A percentile compares a stretch with the other conserved stretches of the same genome.
phyloP scores from a whole-genome alignment of 352 stramenopile species.

The Globisporangium spiculum region DNA sequence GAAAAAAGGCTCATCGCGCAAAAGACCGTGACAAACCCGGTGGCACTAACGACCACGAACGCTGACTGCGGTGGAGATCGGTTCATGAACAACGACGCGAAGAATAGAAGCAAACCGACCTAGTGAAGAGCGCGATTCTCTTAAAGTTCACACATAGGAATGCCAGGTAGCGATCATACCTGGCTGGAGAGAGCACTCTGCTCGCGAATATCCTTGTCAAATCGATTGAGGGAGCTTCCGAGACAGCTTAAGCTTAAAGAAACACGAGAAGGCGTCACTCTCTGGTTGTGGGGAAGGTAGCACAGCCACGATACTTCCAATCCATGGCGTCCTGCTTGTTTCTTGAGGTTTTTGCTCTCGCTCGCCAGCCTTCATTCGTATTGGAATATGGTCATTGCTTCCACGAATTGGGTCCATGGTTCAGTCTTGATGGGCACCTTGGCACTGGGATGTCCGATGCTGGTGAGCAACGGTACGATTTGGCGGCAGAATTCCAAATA shows the following conservation, averaged over 20 bases:
- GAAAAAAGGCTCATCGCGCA: not conserved
- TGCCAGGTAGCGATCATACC: not conserved
- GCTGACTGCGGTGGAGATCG: not conserved
- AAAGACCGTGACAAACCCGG: not conserved
- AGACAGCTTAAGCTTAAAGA: not conserved
- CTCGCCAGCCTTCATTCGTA: not conserved
- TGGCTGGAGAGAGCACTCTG: not conserved
- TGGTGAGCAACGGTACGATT: not conserved
- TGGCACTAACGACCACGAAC: not conserved
- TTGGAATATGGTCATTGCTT: not conserved
- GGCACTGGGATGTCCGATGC: not conserved
- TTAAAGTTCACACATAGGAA: not conserved
- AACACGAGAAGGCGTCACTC: not conserved
- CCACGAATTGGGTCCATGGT: not conserved
- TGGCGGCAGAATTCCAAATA: not conserved
- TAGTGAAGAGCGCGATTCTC: not conserved
- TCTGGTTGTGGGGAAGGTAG: not conserved
- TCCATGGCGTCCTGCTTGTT: not conserved
- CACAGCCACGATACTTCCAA: not conserved
- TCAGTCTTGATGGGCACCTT: not conserved
- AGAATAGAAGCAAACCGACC: not conserved
- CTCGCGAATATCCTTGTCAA: not conserved
- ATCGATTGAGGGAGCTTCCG: not conserved
- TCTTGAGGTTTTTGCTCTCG: not conserved
- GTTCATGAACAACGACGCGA: not conserved